A percentile compares a stretch with the other conserved stretches of the same genome.
Conservation (phyloP, 768 basidiomycete genomes). For the Panaeolus papilionaceus region DNA sequence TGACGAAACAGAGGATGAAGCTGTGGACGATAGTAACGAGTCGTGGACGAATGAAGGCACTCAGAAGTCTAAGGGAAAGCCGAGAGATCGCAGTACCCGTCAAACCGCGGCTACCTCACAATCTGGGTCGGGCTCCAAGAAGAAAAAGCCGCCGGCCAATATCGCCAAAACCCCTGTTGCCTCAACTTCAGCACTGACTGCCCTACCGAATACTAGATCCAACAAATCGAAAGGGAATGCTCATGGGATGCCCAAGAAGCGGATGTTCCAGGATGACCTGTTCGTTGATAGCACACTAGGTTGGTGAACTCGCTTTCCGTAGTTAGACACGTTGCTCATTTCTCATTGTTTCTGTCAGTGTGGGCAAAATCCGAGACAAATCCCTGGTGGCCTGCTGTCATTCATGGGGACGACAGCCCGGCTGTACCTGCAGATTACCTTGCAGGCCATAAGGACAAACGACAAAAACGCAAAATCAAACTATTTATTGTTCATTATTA, state of each 20-base stretch:
- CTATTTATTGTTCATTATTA: constrained; percentile 81
- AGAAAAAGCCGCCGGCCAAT: neutral
- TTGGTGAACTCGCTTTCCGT: constrained; percentile 37
- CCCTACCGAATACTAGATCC: constrained; percentile 6
- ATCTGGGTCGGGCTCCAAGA: neutral
- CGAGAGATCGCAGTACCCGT: constrained; percentile 14
- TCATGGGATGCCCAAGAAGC: constrained; percentile 22
- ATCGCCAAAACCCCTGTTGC: neutral
- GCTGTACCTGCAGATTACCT: constrained; percentile 56
- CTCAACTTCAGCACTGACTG: neutral
- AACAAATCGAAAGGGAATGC: constrained; percentile 15
- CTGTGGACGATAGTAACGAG: neutral
- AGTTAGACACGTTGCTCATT: constrained; percentile 14
- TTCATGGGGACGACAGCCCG: constrained; percentile 67
- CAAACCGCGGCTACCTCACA: neutral
- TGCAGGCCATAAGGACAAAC: constrained; percentile 33
- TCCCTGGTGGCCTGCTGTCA: constrained; percentile 90
- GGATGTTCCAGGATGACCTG: constrained; percentile 22
- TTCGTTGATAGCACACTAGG: constrained; percentile 64
- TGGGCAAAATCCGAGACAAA: constrained; percentile 85
- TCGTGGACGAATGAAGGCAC: neutral
- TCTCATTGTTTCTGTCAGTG: constrained; percentile 48
- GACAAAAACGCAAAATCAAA: constrained; percentile 45
- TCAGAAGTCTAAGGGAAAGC: neutral
- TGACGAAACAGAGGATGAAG: constrained; percentile 19